These are phyloP conservation scores for Eucalyptus erythrocorys DNA, from an alignment of 345 rosid species.

Conservation along the genomic window DNA sequence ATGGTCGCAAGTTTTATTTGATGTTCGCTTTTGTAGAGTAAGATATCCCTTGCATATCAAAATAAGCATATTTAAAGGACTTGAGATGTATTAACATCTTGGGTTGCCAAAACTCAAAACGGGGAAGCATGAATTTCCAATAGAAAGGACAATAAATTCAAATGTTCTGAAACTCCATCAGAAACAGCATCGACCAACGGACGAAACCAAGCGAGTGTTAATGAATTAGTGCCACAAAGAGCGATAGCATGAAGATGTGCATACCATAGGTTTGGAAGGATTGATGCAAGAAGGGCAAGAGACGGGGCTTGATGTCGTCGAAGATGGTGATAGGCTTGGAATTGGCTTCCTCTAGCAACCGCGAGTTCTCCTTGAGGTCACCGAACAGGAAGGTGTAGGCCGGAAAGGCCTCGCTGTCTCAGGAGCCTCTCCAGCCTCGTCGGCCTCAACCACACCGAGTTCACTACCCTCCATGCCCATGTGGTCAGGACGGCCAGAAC, in stretches of 20 bases:
- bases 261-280: constrained; percentile 4
- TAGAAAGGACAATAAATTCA: not conserved
- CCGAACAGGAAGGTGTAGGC: not conserved
- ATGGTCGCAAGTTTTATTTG: not conserved
- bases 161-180: not conserved
- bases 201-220: not conserved
- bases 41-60: not conserved
- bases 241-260: not conserved
- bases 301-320: not conserved
- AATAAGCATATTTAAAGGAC: not conserved
- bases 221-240: not conserved
- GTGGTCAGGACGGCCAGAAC: not conserved
- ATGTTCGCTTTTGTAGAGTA: not conserved
- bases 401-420: constrained; percentile 7
- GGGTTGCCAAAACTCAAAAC: not conserved
- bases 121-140: not conserved
- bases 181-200: not conserved
- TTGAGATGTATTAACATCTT: not conserved
- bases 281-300: not conserved
- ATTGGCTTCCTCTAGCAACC: not conserved
- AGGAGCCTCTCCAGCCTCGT: constrained; percentile 8
- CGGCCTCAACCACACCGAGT: constrained; percentile 22
- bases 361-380: not conserved
- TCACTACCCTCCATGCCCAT: not conserved
- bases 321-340: constrained; percentile 2